Base-by-base conservation (phyloP, 2,329 filamentous ascomycete species). In the Aspergillus quadrilineatus region DNA sequence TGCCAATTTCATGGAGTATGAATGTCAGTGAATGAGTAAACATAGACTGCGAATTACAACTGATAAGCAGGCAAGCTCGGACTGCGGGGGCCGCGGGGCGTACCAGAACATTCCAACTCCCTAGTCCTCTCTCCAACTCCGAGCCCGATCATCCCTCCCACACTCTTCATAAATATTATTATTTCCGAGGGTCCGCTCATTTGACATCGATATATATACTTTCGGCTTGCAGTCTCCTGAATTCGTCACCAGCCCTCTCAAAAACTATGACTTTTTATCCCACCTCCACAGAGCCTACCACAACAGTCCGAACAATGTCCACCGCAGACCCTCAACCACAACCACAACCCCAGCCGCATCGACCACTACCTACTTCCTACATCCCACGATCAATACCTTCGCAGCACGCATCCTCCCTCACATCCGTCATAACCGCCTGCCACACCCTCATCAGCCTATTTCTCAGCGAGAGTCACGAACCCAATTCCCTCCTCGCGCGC, bases 341-440 rank as follows among this genome's bases (percentile, higher is more conserved):
- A 41, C 15, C 28, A 17, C 47, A 9, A 12, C 47, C 17, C 1
- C 47, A 14, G 5, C 48, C 36, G 34, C 32, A n/a, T 3, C 44
- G 15, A 53, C 37, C 46, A 44, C 56, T 49, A 45, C 34, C 41
- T 26, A 10, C 28, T 3, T 42, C 30, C 44, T 34, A 41, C 50
- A 43, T 28, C 34, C 46, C 17, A 43, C 39, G 28, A 50, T 37
- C 36, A 29, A 50, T 37, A 52, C 51, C 41, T 29, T 49, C 34
- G 12, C 37, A 32, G 14, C 49, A 48, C 26, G 34, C 53, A 10
- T 44, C 52, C 43, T 64, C 72, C 2, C 71, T 79, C 43, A 64
- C 88, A 82, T 15, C 79, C 82, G 56, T 92, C 85, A 76, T 89
- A 84, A 56, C 88, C 81, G 1, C 79, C 78, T 63, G 92, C 82